These are phyloP conservation scores for Podospora appendiculata DNA, from an alignment of 495 filamentous ascomycete genomes.

Conservation along the genomic window DNA sequence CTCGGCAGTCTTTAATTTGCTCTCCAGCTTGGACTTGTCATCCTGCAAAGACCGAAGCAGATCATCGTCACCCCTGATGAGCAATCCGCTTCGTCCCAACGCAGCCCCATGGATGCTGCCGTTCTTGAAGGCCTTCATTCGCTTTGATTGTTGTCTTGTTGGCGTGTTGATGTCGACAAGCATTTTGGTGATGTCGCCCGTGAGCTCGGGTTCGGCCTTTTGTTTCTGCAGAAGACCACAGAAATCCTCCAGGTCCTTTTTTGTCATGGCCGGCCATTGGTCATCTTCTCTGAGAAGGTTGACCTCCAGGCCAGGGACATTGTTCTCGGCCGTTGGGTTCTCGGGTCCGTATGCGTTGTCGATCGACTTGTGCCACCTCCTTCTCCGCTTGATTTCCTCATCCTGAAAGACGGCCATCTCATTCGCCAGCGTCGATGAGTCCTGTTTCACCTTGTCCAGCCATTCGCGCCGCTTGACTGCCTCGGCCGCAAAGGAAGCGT, in stretches of 20 bases:
- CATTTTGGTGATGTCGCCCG: conserved; percentile 48
- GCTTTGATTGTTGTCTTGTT: conserved; percentile 64
- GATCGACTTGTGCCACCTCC: conserved; percentile 82
- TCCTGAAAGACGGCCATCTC: conserved; percentile 86
- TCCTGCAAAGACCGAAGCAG: conserved; percentile 58
- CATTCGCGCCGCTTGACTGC: conserved; percentile 81
- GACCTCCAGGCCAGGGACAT: conserved; percentile 71
- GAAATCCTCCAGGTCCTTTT: conserved; percentile 60
- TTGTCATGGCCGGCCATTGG: conserved; percentile 60
- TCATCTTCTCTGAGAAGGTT: conserved; percentile 75
- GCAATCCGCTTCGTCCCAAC: conserved; percentile 68
- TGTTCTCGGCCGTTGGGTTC: conserved; percentile 26
- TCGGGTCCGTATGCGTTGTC: conserved; percentile 46
- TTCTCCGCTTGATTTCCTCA: conserved; percentile 79
- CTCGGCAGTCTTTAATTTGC: conserved; percentile 77
- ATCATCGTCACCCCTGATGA: conserved; percentile 78
- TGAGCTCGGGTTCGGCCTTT: conserved; percentile 36
- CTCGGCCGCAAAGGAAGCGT: conserved; percentile 82
- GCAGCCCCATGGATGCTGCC: conserved; percentile 86
- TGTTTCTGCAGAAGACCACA: conserved; percentile 50
- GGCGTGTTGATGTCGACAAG: conserved; percentile 61
- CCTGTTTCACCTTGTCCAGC: conserved; percentile 77
- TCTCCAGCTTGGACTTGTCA: conserved; percentile 73
- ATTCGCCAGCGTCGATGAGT: conserved; percentile 78
- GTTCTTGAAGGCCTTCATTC: conserved; percentile 88